These are phyloP conservation scores for Perkinsus marinus DNA, from an alignment of 169 alveolate species.

Conservation along the genomic window DNA sequence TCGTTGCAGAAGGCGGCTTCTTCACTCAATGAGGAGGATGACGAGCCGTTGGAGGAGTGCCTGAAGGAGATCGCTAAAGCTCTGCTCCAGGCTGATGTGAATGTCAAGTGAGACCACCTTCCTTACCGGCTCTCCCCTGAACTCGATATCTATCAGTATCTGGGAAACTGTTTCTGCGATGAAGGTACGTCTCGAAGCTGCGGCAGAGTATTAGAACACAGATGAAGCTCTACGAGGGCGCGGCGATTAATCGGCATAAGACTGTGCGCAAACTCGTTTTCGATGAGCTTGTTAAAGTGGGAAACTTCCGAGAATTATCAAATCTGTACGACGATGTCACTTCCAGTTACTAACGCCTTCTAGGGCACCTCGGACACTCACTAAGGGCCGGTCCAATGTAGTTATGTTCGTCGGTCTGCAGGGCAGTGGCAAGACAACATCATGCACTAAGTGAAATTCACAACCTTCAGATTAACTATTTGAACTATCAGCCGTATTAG, in stretches of 20 bases:
- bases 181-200: background rate
- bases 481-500: background rate
- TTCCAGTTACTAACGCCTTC: background rate
- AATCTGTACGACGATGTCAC: background rate
- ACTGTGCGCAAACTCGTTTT: background rate
- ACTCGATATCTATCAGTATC: no score
- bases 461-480: background rate
- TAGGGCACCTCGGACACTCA: background rate
- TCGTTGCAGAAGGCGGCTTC: constrained; percentile 40
- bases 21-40: constrained; percentile 42
- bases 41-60: constrained; percentile 52
- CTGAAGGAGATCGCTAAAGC: constrained; percentile 72
- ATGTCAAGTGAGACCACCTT: constrained; percentile 28
- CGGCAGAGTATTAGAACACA: background rate
- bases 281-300: background rate
- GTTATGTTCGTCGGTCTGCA: constrained; percentile 98
- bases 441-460: constrained; percentile 88
- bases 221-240: background rate
- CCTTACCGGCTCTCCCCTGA: no score
- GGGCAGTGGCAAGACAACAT: constrained; percentile 99
- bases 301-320: background rate
- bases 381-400: constrained; percentile 79
- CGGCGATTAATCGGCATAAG: background rate
- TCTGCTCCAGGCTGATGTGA: constrained; percentile 76
- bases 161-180: no score